Evolutionary conservation across 2,329 filamentous ascomycete species (phyloP).

Genomic region (Aspergillus clavatus): DNA sequence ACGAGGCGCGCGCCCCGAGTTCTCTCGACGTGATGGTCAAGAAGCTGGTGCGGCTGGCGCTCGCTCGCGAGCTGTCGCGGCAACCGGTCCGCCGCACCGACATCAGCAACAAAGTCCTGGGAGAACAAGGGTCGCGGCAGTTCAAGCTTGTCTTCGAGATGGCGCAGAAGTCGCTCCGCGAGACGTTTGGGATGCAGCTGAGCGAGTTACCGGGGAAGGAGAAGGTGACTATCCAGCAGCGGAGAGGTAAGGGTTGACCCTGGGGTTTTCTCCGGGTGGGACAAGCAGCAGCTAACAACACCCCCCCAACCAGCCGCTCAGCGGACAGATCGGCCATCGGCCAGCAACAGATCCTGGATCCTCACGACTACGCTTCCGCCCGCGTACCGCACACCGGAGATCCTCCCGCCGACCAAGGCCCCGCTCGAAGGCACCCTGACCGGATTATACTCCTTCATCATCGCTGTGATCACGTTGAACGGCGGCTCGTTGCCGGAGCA

Average conservation of each 20-base stretch:
- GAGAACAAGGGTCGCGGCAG: slow-evolving; percentile 58
- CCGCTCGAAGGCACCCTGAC: slow-evolving; percentile 75
- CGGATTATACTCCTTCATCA: slow-evolving; percentile 73
- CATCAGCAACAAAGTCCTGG: slow-evolving; percentile 64
- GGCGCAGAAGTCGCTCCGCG: slow-evolving; percentile 67
- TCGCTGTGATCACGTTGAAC: slow-evolving; percentile 68
- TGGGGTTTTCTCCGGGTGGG: neutral
- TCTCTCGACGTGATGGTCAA: slow-evolving; percentile 48
- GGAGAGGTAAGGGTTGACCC: slow-evolving; percentile 55
- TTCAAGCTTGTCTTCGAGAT: slow-evolving; percentile 74
- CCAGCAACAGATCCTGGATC: slow-evolving; percentile 66
- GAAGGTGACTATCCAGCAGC: slow-evolving; percentile 73
- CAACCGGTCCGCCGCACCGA: slow-evolving; percentile 55
- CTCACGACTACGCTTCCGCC: slow-evolving; percentile 68
- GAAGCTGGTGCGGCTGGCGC: slow-evolving; percentile 57
- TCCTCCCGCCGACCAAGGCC: slow-evolving; percentile 64
- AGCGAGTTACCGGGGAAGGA: slow-evolving; percentile 75
- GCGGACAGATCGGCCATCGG: slow-evolving; percentile 38
- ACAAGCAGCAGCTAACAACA: neutral
- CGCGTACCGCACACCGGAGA: slow-evolving; percentile 60
- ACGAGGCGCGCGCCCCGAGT: slow-evolving; percentile 22
- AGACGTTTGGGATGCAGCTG: slow-evolving; percentile 88
- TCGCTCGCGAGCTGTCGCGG: slow-evolving; percentile 58
- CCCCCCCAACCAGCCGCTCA: slow-evolving; percentile 44
- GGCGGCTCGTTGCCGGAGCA: slow-evolving; percentile 72